A percentile compares a stretch with the other conserved stretches of the same genome.
phyloP scores from a whole-genome alignment of 352 stramenopile species.

The Thraustotheca clavata region DNA sequence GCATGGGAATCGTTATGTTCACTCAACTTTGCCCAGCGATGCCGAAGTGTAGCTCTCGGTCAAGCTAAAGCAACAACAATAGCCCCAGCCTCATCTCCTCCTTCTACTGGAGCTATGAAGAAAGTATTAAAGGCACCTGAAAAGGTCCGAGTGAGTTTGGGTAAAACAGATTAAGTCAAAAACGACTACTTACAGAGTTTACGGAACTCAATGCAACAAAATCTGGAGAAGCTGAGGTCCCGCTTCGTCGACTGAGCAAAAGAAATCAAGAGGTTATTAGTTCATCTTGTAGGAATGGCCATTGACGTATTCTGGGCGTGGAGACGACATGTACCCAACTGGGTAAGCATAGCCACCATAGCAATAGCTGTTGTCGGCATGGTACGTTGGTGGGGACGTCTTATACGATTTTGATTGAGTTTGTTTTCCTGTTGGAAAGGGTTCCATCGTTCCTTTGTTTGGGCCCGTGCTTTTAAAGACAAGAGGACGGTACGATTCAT shows the following conservation, averaged over 20 bases:
- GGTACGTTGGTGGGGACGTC: not conserved
- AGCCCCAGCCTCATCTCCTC: too few species aligned
- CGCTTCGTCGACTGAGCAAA: too few species aligned
- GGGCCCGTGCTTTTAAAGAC: slow-evolving; percentile 80
- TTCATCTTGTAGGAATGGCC: too few species aligned
- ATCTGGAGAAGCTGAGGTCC: too few species aligned
- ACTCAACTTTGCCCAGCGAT: slow-evolving; percentile 86
- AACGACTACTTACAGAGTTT: slow-evolving; percentile 2
- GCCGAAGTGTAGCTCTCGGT: slow-evolving; percentile 80
- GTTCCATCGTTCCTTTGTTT: slow-evolving; percentile 56
- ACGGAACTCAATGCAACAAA: too few species aligned
- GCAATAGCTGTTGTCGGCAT: not conserved
- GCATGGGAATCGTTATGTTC: slow-evolving; percentile 84
- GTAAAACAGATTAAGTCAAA: not conserved
- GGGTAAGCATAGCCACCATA: not conserved
- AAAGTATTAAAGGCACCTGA: slow-evolving; percentile 3
- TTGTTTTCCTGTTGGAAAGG: slow-evolving; percentile 32
- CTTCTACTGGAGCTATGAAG: too few species aligned
- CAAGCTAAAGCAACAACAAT: too few species aligned
- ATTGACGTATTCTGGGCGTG: too few species aligned
- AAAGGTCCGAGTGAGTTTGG: slow-evolving; percentile 15
- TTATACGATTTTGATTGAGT: too few species aligned
- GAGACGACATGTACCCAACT: too few species aligned
- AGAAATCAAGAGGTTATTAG: too few species aligned
- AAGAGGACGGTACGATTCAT: slow-evolving; percentile 87